Percentiles rank a stretch among this genome's conserved stretches.
Evolutionary conservation across 2,329 filamentous ascomycete species (phyloP).

Genomic region (Xenosphaeropsis pyriputrescens): DNA sequence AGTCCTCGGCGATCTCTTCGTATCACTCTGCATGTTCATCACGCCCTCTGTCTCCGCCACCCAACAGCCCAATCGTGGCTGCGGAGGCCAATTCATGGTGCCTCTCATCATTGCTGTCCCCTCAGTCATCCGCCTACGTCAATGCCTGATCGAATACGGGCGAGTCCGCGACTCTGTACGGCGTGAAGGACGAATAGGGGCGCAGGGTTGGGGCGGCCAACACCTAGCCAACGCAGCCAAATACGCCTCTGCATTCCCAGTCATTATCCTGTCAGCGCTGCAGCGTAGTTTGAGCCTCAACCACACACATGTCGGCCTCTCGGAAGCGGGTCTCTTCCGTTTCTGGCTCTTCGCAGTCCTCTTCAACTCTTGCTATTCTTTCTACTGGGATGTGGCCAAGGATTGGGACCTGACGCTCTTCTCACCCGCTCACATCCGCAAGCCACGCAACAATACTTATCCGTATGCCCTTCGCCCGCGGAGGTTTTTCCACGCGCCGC

Average conservation of each 20-base stretch:
- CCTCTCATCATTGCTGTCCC: slow-evolving; percentile 76
- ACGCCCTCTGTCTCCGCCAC: slow-evolving; percentile 57
- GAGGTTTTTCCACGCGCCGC: slow-evolving; percentile 55
- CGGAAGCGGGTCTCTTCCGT: slow-evolving; percentile 30
- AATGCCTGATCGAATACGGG: slow-evolving; percentile 80
- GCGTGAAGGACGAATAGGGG: slow-evolving; percentile 23
- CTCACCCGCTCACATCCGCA: slow-evolving; percentile 36
- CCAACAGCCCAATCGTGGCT: slow-evolving; percentile 64
- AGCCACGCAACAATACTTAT: too few relatives aligned
- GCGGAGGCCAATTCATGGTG: slow-evolving; percentile 65
- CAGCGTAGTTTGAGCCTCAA: slow-evolving; percentile 43
- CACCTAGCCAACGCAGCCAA: slow-evolving; percentile 91
- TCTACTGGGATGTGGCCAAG: slow-evolving; percentile 94
- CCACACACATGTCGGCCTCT: slow-evolving; percentile 18
- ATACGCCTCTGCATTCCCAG: slow-evolving; percentile 87
- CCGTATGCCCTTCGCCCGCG: slow-evolving; percentile 65
- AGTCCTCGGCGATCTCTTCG: slow-evolving; percentile 78
- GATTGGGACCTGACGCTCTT: slow-evolving; percentile 94
- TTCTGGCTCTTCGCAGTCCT: slow-evolving; percentile 60
- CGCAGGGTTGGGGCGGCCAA: slow-evolving; percentile 63
- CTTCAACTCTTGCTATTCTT: slow-evolving; percentile 84
- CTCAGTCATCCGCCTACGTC: slow-evolving; percentile 72
- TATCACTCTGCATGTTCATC: slow-evolving; percentile 86
- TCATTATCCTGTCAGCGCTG: slow-evolving; percentile 67
- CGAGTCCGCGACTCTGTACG: slow-evolving; percentile 49